Conservation (phyloP, 805 yeast genomes). For the Kluyveromyces starmeri region DNA sequence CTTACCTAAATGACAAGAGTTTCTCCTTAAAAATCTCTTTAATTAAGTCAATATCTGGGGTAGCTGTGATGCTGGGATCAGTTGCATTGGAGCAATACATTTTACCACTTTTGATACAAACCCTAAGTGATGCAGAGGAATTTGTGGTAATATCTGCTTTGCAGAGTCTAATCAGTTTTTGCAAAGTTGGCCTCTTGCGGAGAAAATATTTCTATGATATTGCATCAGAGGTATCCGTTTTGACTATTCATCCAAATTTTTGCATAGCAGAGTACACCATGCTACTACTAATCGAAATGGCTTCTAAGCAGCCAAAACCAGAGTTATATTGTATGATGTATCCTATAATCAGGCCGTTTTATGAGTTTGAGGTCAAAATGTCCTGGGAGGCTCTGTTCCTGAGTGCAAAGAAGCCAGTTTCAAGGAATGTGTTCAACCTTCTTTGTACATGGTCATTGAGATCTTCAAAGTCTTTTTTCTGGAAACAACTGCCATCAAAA, state of each 20-base stretch:
- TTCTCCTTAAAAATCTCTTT: slow-evolving; percentile 60
- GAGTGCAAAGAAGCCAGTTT: slow-evolving; percentile 57
- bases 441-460: slow-evolving; percentile 64
- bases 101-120: slow-evolving; percentile 74
- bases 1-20: slow-evolving; percentile 77
- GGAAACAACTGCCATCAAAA: slow-evolving; percentile 47
- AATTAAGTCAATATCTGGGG: slow-evolving; percentile 58
- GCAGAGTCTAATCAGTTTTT: slow-evolving; percentile 45
- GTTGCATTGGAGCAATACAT: slow-evolving; percentile 80
- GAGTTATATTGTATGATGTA: slow-evolving; percentile 77
- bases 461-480: slow-evolving; percentile 62
- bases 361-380: slow-evolving; percentile 70
- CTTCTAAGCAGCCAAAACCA: slow-evolving; percentile 57
- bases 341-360: slow-evolving; percentile 68
- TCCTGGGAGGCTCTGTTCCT: slow-evolving; percentile 58
- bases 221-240: slow-evolving; percentile 40
- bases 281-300: slow-evolving; percentile 50
- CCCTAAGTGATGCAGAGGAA: slow-evolving; percentile 77
- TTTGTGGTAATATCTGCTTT: slow-evolving; percentile 66
- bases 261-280: slow-evolving; percentile 71
- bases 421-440: slow-evolving; percentile 54
- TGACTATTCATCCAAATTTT: slow-evolving; percentile 77
- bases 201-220: slow-evolving; percentile 47
- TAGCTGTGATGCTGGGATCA: slow-evolving; percentile 75
- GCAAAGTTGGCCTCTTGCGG: slow-evolving; percentile 47